Percentiles rank a stretch among this genome's conserved stretches.
phyloP scores from a whole-genome alignment of 768 basidiomycete genomes.

The Leccinellum albellum region DNA sequence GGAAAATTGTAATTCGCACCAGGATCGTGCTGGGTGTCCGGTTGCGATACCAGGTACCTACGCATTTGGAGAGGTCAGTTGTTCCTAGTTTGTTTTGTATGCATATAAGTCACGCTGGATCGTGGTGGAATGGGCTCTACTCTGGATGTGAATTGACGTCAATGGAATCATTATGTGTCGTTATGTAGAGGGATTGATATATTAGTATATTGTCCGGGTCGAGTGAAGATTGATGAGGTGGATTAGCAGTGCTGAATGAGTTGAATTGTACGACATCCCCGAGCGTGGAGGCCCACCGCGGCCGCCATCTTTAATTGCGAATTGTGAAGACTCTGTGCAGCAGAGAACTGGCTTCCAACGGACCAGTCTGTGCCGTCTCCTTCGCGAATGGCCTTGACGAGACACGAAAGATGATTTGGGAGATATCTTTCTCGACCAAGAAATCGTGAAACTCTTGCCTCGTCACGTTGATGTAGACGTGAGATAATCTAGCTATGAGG shows the following conservation, averaged over 20 bases:
- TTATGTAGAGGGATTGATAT: not conserved
- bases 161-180: not conserved
- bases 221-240: not conserved
- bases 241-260: no score
- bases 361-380: no score
- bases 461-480: no score
- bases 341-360: no score
- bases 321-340: no score
- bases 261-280: not conserved
- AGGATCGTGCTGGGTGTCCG: conserved; percentile 42
- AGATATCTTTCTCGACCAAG: no score
- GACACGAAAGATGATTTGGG: no score
- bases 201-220: not conserved
- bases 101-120: conserved; percentile 8
- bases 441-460: no score
- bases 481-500: no score
- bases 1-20: conserved; percentile 48
- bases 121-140: conserved; percentile 3
- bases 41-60: conserved; percentile 45
- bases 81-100: conserved; percentile 28
- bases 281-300: not conserved
- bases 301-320: no score
- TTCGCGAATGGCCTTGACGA: no score
- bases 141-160: not conserved
- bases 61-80: conserved; percentile 38